Evolutionary conservation across 768 basidiomycete genomes (phyloP), one percentile per base, ranked within the genome.

Genomic region (Boletus huronensis): DNA sequence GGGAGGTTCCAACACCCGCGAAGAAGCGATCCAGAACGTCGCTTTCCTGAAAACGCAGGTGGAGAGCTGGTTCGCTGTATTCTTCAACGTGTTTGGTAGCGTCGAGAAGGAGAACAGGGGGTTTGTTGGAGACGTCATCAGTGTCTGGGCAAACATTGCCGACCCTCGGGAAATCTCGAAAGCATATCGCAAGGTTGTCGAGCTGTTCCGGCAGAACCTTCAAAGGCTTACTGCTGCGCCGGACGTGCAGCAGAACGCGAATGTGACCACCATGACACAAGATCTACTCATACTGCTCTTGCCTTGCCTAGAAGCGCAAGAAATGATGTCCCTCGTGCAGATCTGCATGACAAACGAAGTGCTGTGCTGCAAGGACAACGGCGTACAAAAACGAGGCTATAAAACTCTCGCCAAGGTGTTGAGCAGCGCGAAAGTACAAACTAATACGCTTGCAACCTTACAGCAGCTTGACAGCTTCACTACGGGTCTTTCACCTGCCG

Each of bases 31-130:
- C 31, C 75, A 74, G 42, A 94, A 94, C 61, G 58, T 98, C 26
- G 75, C 69, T 1, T 88, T 89, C 70, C 76, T 98, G 51, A 82
- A 80, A 39, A 78, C 77, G 0, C 88, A 98, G 66, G 87, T 81
- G 0, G 90, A 93, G 68, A 97, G 93, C 64, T 95, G 97, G 88
- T 82, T 98, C 32, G 87, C 93, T 1, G 93, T 98, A 5, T 77
- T 97, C 42, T 94, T 98, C 77, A 99, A 99, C 67, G 87, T 99
- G n/a, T 98, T 96, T 72, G 82, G 88, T 53, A 91, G 82, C 55
- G 83, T 90, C 31, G 82, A 80, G n/a, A 79, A 83, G 47, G 93
- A 97, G 58, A 73, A 68, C 46, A 77, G 89, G 48, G 83, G 84
- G 8, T 77, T 84, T 73, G 84, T 98, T 16, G 92, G 94, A 19